Base-by-base conservation (phyloP, 164 flowering plant genomes). In the Brasenia schreberi region DNA sequence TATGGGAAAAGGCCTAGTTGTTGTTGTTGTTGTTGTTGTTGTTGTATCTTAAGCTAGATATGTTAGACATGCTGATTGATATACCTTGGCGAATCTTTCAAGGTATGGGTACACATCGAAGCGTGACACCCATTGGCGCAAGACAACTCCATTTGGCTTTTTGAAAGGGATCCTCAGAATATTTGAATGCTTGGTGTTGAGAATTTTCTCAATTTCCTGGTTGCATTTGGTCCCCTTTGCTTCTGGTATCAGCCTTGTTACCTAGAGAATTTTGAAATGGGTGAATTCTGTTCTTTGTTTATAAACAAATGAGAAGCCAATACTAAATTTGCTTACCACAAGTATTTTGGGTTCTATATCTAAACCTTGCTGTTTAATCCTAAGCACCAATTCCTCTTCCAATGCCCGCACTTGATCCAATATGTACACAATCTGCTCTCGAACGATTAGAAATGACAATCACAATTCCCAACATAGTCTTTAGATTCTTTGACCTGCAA, bases 91-190 rank as follows among this genome's bases (percentile, higher is more conserved):
- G 75, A 76, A 95, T 70, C 74, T 83, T 72, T 90, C 99, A 18
- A 95, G 89, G 80, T 88, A 95, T 16, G 99, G 99, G 68, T 88
- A 95, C 64, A 90, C 70, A 68, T 95, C 99, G 27, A 95, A 95
- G 19, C 99, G 90, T 18, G 99, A 94, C 64, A 92, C 77, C 99
- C 99, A 94, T 66, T 85, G 87, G 23, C 68, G 82, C 6, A 92
- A 81, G 12, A 45, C 53, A 49, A 87, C 64, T 19, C 86, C 92
- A 5, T 81, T 83, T 53, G 85, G 86, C n/a, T 89, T 87, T 67
- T 39, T 84, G 69, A 95, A 95, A 14, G 99, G 99, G 19, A 95
- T 84, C 44, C 99, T 78, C 10, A 92, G 86, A 62, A 95, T 95
- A 70, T 87, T 73, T 3, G 90, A 92, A 66, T 85, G 81, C 71